Evolutionary conservation across 306 rosid genomes (phyloP).

Genomic region (Gleditsia sinensis): DNA sequence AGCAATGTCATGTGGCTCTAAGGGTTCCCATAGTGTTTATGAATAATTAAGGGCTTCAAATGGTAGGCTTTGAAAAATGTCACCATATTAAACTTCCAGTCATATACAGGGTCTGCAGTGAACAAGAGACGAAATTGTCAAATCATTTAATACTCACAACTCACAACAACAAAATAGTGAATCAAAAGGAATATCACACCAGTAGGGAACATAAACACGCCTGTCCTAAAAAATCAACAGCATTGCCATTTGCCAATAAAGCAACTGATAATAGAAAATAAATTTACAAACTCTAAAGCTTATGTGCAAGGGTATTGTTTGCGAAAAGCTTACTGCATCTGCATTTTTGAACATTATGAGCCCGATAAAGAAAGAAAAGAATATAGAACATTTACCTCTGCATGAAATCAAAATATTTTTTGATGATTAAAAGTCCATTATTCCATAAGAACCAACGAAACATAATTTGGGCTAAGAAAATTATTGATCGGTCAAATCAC

Average conservation of each 20-base stretch:
- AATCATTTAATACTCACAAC: conserved; percentile 10
- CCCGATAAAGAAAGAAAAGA: not conserved
- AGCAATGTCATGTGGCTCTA: conserved; percentile 51
- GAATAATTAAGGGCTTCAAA: conserved; percentile 37
- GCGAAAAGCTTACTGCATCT: conserved; percentile 14
- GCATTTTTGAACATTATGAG: not conserved
- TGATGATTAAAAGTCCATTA: not conserved
- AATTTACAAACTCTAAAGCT: not conserved
- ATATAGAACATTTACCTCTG: not conserved
- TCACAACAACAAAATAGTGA: not conserved
- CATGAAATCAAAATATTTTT: not conserved
- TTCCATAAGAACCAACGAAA: conserved; percentile 12
- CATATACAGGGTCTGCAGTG: conserved; percentile 38
- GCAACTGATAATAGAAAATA: conserved; percentile 16
- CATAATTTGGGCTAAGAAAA: conserved; percentile 5
- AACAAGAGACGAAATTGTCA: conserved; percentile 30
- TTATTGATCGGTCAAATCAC: too few species aligned
- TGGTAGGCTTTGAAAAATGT: conserved; percentile 33
- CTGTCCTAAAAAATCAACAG: not conserved
- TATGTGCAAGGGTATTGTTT: not conserved
- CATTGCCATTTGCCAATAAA: conserved; percentile 15
- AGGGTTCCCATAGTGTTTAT: conserved; percentile 44
- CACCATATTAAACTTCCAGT: conserved; percentile 47
- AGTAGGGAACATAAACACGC: not conserved
- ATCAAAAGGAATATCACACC: conserved; percentile 14